phyloP scores from a whole-genome alignment of 1,284 basidiomycete species.

The Heterobasidion irregulare region DNA sequence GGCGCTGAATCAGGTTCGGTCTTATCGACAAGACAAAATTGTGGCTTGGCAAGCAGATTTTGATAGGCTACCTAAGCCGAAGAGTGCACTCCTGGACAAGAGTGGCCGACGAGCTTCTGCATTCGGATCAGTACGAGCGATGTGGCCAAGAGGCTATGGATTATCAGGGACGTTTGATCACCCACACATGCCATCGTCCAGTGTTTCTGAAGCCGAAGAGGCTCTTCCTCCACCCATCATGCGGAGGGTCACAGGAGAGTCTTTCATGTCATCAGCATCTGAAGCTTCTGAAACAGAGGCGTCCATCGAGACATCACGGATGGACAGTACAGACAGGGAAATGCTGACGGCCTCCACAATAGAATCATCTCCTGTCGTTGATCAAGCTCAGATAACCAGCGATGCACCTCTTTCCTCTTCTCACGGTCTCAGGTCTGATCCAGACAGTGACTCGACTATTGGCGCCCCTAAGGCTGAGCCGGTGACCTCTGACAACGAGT shows the following conservation, averaged over 20 bases:
- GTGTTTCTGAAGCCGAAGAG: constrained; percentile 76
- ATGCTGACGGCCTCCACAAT: constrained; percentile 28
- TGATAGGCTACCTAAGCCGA: constrained; percentile 63
- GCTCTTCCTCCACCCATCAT: constrained; percentile 26
- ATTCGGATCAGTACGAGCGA: constrained; percentile 59
- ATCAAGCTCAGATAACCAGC: constrained; percentile 2
- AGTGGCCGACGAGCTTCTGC: constrained; percentile 46
- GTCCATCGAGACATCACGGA: not conserved
- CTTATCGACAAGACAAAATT: constrained; percentile 87
- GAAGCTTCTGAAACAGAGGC: constrained; percentile 47
- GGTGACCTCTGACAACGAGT: constrained; percentile 16
- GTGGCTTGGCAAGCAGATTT: constrained; percentile 95
- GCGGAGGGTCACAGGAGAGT: constrained; percentile 43
- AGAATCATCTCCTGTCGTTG: constrained; percentile 21
- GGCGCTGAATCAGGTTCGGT: constrained; percentile 81
- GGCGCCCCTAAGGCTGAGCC: constrained; percentile 51
- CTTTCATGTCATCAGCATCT: constrained; percentile 39
- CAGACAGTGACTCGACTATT: constrained; percentile 87
- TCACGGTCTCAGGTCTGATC: constrained; percentile 31
- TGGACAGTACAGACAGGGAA: not conserved
- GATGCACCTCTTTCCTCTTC: not conserved
- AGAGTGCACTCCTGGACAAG: constrained; percentile 36
- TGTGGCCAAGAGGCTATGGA: constrained; percentile 59
- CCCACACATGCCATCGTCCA: constrained; percentile 49
- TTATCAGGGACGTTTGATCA: constrained; percentile 42